These are phyloP conservation scores for Sclerotinia minor DNA, from an alignment of 2,329 filamentous ascomycete genomes.

Conservation along the genomic window DNA sequence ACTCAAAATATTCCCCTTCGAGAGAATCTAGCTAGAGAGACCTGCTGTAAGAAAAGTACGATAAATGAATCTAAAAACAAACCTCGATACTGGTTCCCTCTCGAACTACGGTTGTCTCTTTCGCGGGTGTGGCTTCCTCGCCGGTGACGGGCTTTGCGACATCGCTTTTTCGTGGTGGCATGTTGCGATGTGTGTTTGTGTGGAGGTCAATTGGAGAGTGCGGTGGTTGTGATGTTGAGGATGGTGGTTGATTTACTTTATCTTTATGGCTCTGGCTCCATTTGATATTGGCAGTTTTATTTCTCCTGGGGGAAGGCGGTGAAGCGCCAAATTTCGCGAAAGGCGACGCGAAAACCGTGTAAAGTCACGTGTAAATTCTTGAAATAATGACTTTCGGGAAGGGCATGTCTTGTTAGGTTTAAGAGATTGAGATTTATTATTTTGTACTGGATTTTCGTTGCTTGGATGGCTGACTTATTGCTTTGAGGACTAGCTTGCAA, in stretches of 20 bases:
- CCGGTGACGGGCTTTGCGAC: slow-evolving; percentile 50
- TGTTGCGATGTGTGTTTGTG: slow-evolving; percentile 36
- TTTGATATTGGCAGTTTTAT: slow-evolving; percentile 11
- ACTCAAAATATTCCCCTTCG: background rate
- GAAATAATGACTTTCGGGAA: background rate
- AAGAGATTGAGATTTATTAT: background rate
- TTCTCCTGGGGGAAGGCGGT: slow-evolving; percentile 18
- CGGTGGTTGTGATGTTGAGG: background rate
- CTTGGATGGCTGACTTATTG: background rate
- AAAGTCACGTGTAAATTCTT: background rate
- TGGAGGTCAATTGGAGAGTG: slow-evolving; percentile 2
- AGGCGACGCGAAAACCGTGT: slow-evolving; percentile 19
- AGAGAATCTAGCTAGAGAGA: background rate
- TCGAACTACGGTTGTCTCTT: slow-evolving; percentile 32
- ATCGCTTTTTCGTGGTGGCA: slow-evolving; percentile 60
- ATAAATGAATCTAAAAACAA: slow-evolving; percentile 22
- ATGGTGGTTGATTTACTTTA: slow-evolving; percentile 4
- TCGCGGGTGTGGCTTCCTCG: slow-evolving; percentile 41
- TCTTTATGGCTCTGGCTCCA: slow-evolving; percentile 7
- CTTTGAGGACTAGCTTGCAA: background rate
- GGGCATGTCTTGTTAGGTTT: background rate
- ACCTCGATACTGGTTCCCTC: slow-evolving; percentile 53
- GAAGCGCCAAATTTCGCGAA: background rate
- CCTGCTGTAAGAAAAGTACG: background rate
- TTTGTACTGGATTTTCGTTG: background rate